phyloP scores from a whole-genome alignment of 2,329 filamentous ascomycete species.

The Bertia moriformis region DNA sequence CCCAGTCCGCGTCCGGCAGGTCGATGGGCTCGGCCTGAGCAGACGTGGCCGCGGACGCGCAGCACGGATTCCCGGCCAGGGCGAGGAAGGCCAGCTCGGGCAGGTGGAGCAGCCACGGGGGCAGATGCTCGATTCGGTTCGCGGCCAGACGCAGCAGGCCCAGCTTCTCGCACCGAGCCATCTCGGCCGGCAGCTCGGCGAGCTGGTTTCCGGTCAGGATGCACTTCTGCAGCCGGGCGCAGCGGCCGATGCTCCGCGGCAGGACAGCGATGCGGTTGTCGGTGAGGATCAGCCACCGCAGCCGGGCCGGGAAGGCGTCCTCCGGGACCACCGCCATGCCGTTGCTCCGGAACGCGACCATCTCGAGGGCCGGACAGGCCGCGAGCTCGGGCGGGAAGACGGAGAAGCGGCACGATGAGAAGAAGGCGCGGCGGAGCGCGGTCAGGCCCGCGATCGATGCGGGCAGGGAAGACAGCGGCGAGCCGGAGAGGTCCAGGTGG shows the following conservation, averaged over 20 bases:
- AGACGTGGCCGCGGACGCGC: conserved; percentile 4
- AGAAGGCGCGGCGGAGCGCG: conserved; percentile 28
- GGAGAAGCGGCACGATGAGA: conserved; percentile 27
- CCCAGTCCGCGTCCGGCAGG: conserved; percentile 23
- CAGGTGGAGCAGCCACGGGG: conserved; percentile 25
- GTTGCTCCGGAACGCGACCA: conserved; percentile 31
- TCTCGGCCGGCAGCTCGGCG: conserved; percentile 19
- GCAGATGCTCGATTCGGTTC: conserved; percentile 22
- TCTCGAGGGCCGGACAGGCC: conserved; percentile 27
- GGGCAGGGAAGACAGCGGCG: conserved; percentile 23
- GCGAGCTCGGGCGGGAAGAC: conserved; percentile 25
- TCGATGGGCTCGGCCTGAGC: conserved; percentile 6
- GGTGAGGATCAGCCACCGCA: conserved; percentile 32
- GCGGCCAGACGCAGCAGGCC: conserved; percentile 25
- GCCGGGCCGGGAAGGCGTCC: conserved; percentile 20
- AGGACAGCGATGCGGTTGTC: conserved; percentile 23
- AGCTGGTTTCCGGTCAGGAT: conserved; percentile 32
- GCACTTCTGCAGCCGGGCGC: conserved; percentile 27
- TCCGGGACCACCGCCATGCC: conserved; percentile 25
- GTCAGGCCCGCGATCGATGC: conserved; percentile 20
- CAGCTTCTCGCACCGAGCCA: conserved; percentile 26
- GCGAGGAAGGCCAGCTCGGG: conserved; percentile 29
- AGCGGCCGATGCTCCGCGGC: conserved; percentile 24
- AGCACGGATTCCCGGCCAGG: conserved; percentile 22
- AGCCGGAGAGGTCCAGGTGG: conserved; percentile 31